These are phyloP conservation scores for Lactarius sp. DNA, from an alignment of 768 basidiomycete species.

Conservation along the genomic window DNA sequence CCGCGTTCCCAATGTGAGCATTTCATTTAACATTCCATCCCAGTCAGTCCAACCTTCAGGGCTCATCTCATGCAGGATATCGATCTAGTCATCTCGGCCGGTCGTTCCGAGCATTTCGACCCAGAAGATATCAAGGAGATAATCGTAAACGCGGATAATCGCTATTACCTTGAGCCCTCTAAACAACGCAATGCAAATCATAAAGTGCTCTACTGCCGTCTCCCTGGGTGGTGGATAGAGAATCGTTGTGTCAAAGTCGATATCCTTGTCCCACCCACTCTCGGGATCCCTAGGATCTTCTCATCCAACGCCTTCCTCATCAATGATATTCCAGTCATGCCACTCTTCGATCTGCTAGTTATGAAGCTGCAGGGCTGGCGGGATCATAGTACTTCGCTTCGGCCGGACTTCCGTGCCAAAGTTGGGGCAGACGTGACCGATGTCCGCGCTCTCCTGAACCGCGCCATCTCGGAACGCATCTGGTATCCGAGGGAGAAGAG, in stretches of 20 bases:
- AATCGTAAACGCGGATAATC: background rate
- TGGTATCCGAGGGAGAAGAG: background rate
- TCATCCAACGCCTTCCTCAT: background rate
- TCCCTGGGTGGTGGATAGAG: background rate
- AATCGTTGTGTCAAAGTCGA: conserved; percentile 8
- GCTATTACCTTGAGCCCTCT: background rate
- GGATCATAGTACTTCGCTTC: background rate
- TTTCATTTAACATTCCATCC: background rate
- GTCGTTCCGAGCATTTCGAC: background rate
- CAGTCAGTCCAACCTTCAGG: too few species aligned
- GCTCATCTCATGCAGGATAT: background rate
- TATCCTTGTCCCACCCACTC: background rate
- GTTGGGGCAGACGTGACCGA: background rate
- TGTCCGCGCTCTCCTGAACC: background rate
- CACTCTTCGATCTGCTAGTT: conserved; percentile 6
- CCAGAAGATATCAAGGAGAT: conserved; percentile 3
- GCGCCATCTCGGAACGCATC: background rate
- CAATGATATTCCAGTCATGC: conserved; percentile 2
- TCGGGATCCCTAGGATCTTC: conserved; percentile 2
- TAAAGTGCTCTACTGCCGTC: conserved; percentile 10
- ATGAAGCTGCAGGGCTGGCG: conserved; percentile 14
- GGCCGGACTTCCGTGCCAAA: conserved; percentile 7
- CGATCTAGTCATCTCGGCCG: conserved; percentile 1
- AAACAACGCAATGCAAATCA: background rate
- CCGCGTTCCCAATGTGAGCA: conserved; percentile 8